Base-by-base conservation (phyloP, 2,329 filamentous ascomycete species). In the Akanthomyces dipterigenus region DNA sequence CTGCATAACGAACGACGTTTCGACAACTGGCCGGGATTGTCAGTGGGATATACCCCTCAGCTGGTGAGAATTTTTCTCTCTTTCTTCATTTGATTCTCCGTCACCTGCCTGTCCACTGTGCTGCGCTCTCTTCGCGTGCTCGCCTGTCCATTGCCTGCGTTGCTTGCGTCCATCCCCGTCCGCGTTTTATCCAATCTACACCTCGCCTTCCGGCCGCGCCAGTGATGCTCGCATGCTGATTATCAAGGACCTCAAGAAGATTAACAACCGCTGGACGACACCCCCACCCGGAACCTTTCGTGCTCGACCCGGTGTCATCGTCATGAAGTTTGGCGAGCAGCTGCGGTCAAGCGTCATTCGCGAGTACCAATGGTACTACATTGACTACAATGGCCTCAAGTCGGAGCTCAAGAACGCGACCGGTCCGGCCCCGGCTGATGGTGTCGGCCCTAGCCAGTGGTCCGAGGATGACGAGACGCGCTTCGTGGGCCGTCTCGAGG, bases 281-380 rank as follows among this genome's bases (percentile, higher is more conserved):
- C 71, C 69, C 62, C 72, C 69, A 66, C 60, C 63, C 56, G 65
- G 66, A 59, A 67, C 55, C 34, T 75, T 72, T 69, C 73, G 69
- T 65, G 73, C 78, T 65, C 71, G 72, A 38, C 83, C 81, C 49
- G 82, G 82, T 63, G 73, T 80, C 65, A 72, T 85, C 77, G 78
- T 83, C 78, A 88, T 88, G 85, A 88, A 88, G 82, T 99, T 98
- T 82, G 95, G 95, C 74, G 91, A 97, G 77, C 93, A 99, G 82
- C 87, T 99, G 71, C 91, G 91, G 66, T 93, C 91, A 70, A 97
- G 93, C 73, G 84, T 96, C 72, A 96, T 98, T 77, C 92, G 90
- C 80, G 93, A 98, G 78, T 99, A 96, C 79, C 88, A 93, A 75
- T 96, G 93, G 88, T 91, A 96, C 80, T 99, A 99, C 79, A 97